Base-by-base conservation (phyloP, 2,329 filamentous ascomycete species). In the Pseudopyricularia cyperi region DNA sequence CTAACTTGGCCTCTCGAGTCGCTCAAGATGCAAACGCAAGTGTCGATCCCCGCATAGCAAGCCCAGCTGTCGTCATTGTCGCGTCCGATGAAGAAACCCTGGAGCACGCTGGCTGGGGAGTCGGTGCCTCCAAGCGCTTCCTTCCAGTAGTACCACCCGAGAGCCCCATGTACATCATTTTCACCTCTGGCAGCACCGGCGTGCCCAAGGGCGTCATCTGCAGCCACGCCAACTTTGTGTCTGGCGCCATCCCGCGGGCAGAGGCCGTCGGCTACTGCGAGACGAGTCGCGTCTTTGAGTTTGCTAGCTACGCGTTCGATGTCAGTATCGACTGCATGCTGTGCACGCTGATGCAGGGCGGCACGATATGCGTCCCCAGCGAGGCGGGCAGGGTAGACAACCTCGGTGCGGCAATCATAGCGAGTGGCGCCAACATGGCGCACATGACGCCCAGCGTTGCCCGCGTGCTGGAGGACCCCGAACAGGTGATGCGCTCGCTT, bases 171-270 rank as follows among this genome's bases (percentile, higher is more conserved):
- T 74, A 70, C 52, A 28, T 73, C 0, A 67, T 65, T 47, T 73
- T 71, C 53, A 74, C 72, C 0, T 73, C 69, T 1, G 71, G 71
- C 0, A 66, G 65, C 5, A 72, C 70, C 2, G 71, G 71, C 2
- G 61, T 57, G 2, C 70, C 70, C 0, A 74, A 74, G 55, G 69
- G 65, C 0, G 66, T 72, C 5, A 15, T 66, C 7, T 68, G 63
- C 53, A 55, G 53, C 1, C 68, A 72, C 46, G 35, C 1, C 58
- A 66, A 53, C 52, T 57, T 0, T 56, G 65, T 17, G 65, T 66
- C 1, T 60, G 70, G 0, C 50, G 71, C 12, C 52, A 54, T 47
- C 61, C 66, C 1, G n/a, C 42, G 4, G 66, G 66, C 1, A 66
- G 68, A 51, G 17, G 39, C 50, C 8, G 50, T 51, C 11, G 50